Conservation (phyloP, 768 basidiomycete genomes). For the Clavulina sp. region DNA sequence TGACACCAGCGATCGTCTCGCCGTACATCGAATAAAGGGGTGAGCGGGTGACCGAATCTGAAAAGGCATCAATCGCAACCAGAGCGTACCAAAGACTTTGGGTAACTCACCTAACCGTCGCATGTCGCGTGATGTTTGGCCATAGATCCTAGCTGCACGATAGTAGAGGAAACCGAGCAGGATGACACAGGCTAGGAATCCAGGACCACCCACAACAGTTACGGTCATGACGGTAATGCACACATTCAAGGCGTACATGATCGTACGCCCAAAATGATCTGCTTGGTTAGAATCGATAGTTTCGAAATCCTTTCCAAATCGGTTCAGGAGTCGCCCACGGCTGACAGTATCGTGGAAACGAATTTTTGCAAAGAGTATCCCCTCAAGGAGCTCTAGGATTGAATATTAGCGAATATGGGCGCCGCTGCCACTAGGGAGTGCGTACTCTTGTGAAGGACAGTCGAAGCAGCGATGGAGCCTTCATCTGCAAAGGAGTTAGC, state of each 20-base stretch:
- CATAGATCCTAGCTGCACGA: constrained; percentile 40
- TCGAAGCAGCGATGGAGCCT: constrained; percentile 71
- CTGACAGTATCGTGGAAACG: constrained; percentile 89
- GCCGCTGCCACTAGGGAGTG: constrained; percentile 1
- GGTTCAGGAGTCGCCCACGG: constrained; percentile 63
- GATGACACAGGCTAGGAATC: constrained; percentile 46
- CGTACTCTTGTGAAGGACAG: constrained; percentile 52
- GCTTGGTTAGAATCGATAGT: constrained; percentile 69
- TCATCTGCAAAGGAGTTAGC: constrained; percentile 25
- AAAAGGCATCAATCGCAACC: background rate
- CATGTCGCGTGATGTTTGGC: constrained; percentile 79
- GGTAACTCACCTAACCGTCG: constrained; percentile 26
- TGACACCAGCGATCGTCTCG: constrained; percentile 29
- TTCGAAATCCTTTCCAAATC: constrained; percentile 86
- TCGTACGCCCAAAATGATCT: constrained; percentile 70
- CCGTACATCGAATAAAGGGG: constrained; percentile 35
- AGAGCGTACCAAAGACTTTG: background rate
- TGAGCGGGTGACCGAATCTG: constrained; percentile 29
- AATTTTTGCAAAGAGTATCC: constrained; percentile 72
- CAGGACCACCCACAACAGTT: constrained; percentile 58
- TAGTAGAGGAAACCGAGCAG: constrained; percentile 48
- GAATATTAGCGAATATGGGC: constrained; percentile 6
- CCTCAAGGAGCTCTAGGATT: constrained; percentile 41
- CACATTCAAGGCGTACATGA: constrained; percentile 52
- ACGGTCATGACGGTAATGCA: constrained; percentile 51